Base-by-base conservation (phyloP, 108 stramenopile species). In the Nitzschia inconspicua region DNA sequence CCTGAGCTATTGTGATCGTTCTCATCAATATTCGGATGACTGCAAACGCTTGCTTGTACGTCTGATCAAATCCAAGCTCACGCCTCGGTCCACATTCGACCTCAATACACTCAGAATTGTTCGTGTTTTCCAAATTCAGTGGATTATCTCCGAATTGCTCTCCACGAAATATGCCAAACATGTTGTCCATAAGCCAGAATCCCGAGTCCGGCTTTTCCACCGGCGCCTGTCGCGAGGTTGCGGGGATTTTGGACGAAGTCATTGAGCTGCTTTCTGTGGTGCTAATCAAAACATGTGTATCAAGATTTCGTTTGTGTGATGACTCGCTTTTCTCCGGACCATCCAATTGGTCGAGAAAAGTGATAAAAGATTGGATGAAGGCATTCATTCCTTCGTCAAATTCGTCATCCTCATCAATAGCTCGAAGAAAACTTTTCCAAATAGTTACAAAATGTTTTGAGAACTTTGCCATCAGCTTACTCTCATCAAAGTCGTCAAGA, bases 311-410 rank as follows among this genome's bases (percentile, higher is more conserved):
- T 29, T 44, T 32, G 8, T 36, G 20, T 47, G 44, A 23, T 2
- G n/a, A 10, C 34, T 26, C 19, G 29, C 22, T 25, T 16, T 51
- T 32, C 2, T 35, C 35, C 7, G 65, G 65, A 9, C 32, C 52
- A 60, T 85, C 84, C 24, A 82, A 54, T 11, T 68, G 68, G 37
- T 93, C 85, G 3, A 93, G 60, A 46, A 93, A 75, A 20, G 59
- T 67, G 36, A 93, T 83, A 7, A 87, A 54, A 32, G 75, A 66
- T 18, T 76, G 46, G 2, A 93, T 51, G 53, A 86, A 88, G 46
- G 83, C 75, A 60, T 93, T 85, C 44, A 86, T 65, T 32, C 82
- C 86, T 35, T 58, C 66, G 62, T 92, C 91, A 74, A 89, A 89
- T 35, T 82, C 84, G n/a, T 82, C 70, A 46, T 88, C 86, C 47